Conservation (phyloP, 805 yeast species). For the Lipomyces spencermartinsiae region DNA sequence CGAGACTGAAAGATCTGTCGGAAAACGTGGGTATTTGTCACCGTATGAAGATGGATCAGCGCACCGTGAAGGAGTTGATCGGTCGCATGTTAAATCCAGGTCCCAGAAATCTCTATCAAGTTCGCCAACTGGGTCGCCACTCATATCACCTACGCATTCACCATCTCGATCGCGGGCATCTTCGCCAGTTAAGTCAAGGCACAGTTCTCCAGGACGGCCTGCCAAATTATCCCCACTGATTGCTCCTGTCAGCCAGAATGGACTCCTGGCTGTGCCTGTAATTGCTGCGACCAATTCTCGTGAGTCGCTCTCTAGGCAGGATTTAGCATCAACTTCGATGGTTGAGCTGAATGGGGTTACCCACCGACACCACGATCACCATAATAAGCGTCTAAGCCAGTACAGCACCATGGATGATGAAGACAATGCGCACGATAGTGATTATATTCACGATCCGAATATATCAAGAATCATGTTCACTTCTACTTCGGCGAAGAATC, state of each 20-base stretch:
- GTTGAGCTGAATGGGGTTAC: neutral
- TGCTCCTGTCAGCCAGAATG: neutral
- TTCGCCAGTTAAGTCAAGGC: slow-evolving; percentile 14
- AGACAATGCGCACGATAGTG: neutral
- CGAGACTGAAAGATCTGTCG: slow-evolving; percentile 10
- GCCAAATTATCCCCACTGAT: neutral
- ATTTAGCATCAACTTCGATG: neutral
- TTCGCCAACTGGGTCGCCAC: slow-evolving; percentile 10
- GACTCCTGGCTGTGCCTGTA: slow-evolving; percentile 4
- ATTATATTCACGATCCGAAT: neutral
- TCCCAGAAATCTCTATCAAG: neutral
- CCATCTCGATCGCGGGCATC: slow-evolving; percentile 11
- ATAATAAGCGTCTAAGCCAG: neutral
- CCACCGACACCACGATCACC: slow-evolving; percentile 4
- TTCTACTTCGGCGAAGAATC: neutral
- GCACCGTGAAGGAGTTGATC: neutral
- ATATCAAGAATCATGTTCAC: neutral
- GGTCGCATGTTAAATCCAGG: neutral
- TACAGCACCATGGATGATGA: neutral
- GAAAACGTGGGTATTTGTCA: neutral
- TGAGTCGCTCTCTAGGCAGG: neutral
- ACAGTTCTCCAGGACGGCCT: neutral
- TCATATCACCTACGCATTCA: neutral
- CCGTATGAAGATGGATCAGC: neutral
- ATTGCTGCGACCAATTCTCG: neutral